Conservation (phyloP, 2,329 filamentous ascomycete species). For the Diplocarpon rosae region DNA sequence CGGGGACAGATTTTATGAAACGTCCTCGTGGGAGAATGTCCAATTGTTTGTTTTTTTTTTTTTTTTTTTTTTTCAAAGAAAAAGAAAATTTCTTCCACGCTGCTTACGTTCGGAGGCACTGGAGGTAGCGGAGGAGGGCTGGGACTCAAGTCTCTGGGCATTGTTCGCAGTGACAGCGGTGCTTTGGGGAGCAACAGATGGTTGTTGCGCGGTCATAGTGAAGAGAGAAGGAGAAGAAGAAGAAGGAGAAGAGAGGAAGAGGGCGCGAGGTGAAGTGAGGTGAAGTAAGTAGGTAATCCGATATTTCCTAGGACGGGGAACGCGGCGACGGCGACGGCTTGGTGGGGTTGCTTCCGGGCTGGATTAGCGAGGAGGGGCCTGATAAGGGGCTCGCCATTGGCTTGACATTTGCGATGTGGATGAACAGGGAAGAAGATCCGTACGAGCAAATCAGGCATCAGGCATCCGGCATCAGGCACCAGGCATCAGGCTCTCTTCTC, state of each 20-base stretch:
- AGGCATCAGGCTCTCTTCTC: background rate
- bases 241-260: conserved; percentile 15
- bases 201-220: conserved; percentile 24
- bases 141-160: conserved; percentile 26
- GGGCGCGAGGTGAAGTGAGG: conserved; percentile 11
- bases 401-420: background rate
- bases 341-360: background rate
- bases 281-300: conserved; percentile 10
- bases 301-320: conserved; percentile 12
- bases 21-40: background rate
- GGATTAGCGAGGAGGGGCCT: background rate
- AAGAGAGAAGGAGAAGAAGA: conserved; percentile 22
- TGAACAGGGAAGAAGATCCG: background rate
- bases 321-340: background rate
- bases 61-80: no score
- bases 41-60: no score
- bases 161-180: conserved; percentile 12
- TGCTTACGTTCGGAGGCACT: conserved; percentile 21
- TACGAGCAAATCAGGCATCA: no score
- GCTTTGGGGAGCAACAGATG: conserved; percentile 10
- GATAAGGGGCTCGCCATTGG: conserved; percentile 1
- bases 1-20: background rate
- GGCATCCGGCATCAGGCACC: no score
- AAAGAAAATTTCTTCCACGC: background rate
- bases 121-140: conserved; percentile 25